These are phyloP conservation scores for Ascomycota sp. DNA, from an alignment of 2,329 filamentous ascomycete genomes.

Conservation along the genomic window DNA sequence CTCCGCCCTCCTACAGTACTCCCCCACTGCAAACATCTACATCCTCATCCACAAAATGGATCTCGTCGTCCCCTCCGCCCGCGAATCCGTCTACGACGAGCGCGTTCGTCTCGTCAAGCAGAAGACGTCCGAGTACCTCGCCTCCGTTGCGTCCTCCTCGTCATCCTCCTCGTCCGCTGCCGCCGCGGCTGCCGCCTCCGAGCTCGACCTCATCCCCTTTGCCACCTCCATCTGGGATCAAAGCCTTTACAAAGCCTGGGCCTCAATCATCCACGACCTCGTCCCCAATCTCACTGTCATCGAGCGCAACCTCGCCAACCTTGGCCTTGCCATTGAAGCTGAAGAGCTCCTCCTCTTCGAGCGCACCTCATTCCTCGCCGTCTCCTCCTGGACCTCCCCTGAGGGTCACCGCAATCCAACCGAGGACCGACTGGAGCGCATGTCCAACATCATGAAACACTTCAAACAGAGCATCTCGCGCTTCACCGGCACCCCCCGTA, in stretches of 20 bases:
- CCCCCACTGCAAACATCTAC: constrained; percentile 62
- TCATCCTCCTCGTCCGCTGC: constrained; percentile 2
- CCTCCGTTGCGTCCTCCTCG: constrained; percentile 3
- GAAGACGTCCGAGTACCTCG: constrained; percentile 38
- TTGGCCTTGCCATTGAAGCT: constrained; percentile 71
- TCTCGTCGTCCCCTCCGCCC: constrained; percentile 58
- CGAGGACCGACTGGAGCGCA: constrained; percentile 74
- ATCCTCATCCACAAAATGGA: constrained; percentile 98
- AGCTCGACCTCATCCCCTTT: constrained; percentile 59
- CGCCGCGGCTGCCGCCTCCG: constrained; percentile 7
- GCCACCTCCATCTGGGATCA: constrained; percentile 98
- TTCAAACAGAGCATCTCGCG: constrained; percentile 72
- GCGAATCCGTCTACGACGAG: constrained; percentile 66
- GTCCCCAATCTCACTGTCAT: constrained; percentile 86
- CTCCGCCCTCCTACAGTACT: constrained; percentile 68
- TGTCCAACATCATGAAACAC: constrained; percentile 94
- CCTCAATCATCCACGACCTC: constrained; percentile 87
- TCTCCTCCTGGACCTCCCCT: constrained; percentile 70
- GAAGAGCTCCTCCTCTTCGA: constrained; percentile 91
- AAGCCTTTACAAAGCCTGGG: constrained; percentile 94
- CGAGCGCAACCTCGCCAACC: constrained; percentile 59
- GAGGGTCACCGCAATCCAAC: constrained; percentile 64
- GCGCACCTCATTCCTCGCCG: constrained; percentile 82
- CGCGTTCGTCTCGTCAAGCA: constrained; percentile 54
- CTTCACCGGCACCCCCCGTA: constrained; percentile 60